Evolutionary conservation across 2,329 filamentous ascomycete genomes (phyloP).

Genomic region (Leptographium flavum): DNA sequence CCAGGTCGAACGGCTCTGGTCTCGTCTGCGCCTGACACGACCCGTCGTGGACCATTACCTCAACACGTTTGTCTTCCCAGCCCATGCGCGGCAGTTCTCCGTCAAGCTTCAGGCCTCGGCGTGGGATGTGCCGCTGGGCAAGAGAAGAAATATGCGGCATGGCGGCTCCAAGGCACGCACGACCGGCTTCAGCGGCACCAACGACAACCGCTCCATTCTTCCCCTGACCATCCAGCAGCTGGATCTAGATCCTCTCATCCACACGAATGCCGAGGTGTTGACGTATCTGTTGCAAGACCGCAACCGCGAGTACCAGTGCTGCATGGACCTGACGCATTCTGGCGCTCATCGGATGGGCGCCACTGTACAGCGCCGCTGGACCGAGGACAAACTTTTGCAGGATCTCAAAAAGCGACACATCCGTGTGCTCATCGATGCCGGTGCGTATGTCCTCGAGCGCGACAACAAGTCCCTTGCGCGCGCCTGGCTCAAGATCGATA

Average conservation of each 20-base stretch:
- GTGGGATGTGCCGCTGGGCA: slow-evolving; percentile 46
- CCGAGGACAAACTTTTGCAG: slow-evolving; percentile 29
- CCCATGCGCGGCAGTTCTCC: slow-evolving; percentile 49
- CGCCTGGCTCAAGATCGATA: slow-evolving; percentile 34
- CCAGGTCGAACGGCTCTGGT: slow-evolving; percentile 37
- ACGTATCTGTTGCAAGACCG: slow-evolving; percentile 38
- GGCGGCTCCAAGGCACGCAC: slow-evolving; percentile 28
- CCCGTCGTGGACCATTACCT: slow-evolving; percentile 44
- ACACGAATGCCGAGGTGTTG: slow-evolving; percentile 51
- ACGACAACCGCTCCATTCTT: slow-evolving; percentile 45
- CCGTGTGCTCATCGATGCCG: slow-evolving; percentile 47
- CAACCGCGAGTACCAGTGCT: slow-evolving; percentile 31
- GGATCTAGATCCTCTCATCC: slow-evolving; percentile 38
- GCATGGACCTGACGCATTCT: no score
- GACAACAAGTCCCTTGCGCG: slow-evolving; percentile 34
- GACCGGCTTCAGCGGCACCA: slow-evolving; percentile 60
- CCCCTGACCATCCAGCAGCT: slow-evolving; percentile 48
- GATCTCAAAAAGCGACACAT: slow-evolving; percentile 24
- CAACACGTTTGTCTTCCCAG: slow-evolving; percentile 50
- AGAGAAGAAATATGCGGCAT: no score
- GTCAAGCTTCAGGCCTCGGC: slow-evolving; percentile 50
- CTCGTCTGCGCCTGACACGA: slow-evolving; percentile 30
- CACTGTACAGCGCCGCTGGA: slow-evolving; percentile 22
- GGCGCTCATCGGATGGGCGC: no score
- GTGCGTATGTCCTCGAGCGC: slow-evolving; percentile 49